Percentiles rank a stretch among this genome's conserved stretches.
Conservation (phyloP, 768 basidiomycete genomes). For the Hydnomerulius pinastri region DNA sequence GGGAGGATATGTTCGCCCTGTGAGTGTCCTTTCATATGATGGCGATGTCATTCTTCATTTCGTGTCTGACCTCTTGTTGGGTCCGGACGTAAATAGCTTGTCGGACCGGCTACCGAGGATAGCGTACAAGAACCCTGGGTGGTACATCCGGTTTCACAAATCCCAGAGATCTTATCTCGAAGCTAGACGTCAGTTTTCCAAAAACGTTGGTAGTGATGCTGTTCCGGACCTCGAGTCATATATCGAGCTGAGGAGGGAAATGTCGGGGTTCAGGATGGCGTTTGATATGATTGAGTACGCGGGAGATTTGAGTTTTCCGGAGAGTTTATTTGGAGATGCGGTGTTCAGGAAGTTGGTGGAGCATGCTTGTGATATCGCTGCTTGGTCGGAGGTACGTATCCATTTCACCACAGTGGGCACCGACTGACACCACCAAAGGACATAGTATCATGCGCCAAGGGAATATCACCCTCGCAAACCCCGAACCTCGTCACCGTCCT, state of each 20-base stretch:
- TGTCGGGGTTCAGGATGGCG: constrained; percentile 50
- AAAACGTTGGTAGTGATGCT: constrained; percentile 19
- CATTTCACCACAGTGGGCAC: too few species aligned
- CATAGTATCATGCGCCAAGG: constrained; percentile 53
- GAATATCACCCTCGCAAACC: constrained; percentile 37
- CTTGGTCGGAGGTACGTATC: constrained; percentile 51
- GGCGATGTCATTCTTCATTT: constrained; percentile 14
- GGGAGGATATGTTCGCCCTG: constrained; percentile 17
- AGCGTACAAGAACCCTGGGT: constrained; percentile 36
- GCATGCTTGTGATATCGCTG: constrained; percentile 50
- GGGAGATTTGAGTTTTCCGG: constrained; percentile 44
- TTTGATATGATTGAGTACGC: constrained; percentile 56
- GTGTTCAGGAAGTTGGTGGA: constrained; percentile 37
- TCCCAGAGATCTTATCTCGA: constrained; percentile 35
- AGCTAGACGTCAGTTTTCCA: constrained; percentile 34
- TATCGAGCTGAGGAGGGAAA: constrained; percentile 45
- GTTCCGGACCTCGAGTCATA: constrained; percentile 49
- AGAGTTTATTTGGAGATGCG: constrained; percentile 26
- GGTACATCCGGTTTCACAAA: constrained; percentile 44
- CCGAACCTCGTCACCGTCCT: constrained; percentile 55
- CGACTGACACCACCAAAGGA: constrained; percentile 43
- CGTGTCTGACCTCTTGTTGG: constrained; percentile 4
- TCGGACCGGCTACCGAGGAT: constrained; percentile 39
- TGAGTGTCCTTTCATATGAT: constrained; percentile 17
- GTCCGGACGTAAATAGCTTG: constrained; percentile 31